Percentiles rank a stretch among this genome's conserved stretches.
phyloP scores from a whole-genome alignment of 495 filamentous ascomycete species.

The Neurospora sp. region DNA sequence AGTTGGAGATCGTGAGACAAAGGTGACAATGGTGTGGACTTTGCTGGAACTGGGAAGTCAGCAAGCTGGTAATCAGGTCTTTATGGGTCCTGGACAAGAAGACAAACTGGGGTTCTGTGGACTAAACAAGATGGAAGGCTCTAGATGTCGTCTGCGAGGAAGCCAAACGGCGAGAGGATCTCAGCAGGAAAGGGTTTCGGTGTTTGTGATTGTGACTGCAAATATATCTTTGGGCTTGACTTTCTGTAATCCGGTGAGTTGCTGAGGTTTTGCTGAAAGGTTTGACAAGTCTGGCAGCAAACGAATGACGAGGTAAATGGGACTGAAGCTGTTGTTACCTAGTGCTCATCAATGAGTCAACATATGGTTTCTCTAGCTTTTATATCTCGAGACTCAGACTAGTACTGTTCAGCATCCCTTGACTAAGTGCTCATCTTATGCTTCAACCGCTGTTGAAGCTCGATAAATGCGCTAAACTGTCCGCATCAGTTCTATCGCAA shows the following conservation, averaged over 20 bases:
- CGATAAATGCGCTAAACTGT: background rate
- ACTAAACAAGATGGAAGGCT: background rate
- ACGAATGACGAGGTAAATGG: background rate
- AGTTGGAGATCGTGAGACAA: background rate
- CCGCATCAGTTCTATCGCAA: rapidly evolving
- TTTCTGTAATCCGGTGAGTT: background rate
- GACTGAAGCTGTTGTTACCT: background rate
- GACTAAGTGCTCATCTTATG: background rate
- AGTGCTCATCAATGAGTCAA: background rate
- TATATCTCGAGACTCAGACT: rapidly evolving
- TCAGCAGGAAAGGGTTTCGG: background rate
- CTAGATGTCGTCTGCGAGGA: background rate
- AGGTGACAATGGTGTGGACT: background rate
- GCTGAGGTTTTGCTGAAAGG: background rate
- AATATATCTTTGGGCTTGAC: background rate
- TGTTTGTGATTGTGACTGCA: background rate
- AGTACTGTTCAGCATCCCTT: too few relatives aligned
- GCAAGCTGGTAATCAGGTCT: background rate
- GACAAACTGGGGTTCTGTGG: background rate
- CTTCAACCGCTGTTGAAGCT: background rate
- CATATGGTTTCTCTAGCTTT: background rate
- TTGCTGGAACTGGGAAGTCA: background rate
- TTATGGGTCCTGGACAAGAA: background rate
- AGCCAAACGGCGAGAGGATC: background rate
- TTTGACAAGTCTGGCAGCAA: background rate